Evolutionary conservation across 1,284 basidiomycete species (phyloP).

Genomic region (Tylopilus sp.): DNA sequence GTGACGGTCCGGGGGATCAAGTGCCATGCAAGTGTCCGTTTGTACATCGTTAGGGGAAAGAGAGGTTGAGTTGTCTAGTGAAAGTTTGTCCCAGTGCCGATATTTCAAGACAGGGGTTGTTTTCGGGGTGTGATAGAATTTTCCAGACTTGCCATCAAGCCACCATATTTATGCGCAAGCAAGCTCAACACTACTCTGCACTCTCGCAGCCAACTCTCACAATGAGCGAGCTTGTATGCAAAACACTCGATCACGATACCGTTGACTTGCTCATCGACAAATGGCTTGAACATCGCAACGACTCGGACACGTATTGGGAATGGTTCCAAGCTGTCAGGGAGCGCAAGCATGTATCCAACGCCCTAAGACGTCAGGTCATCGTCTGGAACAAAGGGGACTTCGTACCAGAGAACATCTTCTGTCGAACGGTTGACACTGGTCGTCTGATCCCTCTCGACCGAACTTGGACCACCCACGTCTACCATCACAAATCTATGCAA

Average conservation of each 20-base stretch:
- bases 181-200: conserved; percentile 52
- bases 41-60: conserved; percentile 1
- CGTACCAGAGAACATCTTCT: conserved; percentile 71
- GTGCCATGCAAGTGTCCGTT: conserved; percentile 2
- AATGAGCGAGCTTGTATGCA: conserved; percentile 72
- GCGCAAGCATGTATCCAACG: conserved; percentile 50
- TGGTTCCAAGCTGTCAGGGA: conserved; percentile 69
- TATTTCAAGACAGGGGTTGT: conserved; percentile 6
- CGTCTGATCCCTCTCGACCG: conserved; percentile 71
- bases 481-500: conserved; percentile 68
- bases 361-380: conserved; percentile 53
- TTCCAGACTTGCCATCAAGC: conserved; percentile 12
- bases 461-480: conserved; percentile 75
- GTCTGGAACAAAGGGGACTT: conserved; percentile 76
- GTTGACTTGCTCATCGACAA: conserved; percentile 75
- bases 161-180: conserved; percentile 29
- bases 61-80: neutral
- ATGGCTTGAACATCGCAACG: conserved; percentile 72
- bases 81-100: no score
- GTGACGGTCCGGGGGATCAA: conserved; percentile 10
- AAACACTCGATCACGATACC: conserved; percentile 66
- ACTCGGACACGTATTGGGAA: conserved; percentile 67
- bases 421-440: conserved; percentile 69
- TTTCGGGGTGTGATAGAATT: conserved; percentile 5
- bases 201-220: conserved; percentile 58